Conservation (phyloP, 305 asterid species). For the Salvia sclarea region DNA sequence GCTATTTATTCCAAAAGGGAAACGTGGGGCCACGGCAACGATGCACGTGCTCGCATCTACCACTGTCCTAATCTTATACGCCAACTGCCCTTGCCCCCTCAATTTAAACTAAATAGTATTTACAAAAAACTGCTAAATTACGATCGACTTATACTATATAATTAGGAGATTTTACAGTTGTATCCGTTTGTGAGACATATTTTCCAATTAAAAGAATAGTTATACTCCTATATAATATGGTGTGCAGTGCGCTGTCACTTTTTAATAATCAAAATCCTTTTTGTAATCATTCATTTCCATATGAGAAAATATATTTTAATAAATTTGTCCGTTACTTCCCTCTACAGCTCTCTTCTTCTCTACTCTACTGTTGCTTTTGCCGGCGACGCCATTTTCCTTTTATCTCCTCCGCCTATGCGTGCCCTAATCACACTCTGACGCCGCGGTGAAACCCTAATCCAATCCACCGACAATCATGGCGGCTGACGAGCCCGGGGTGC, state of each 20-base stretch:
- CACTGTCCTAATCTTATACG: neutral
- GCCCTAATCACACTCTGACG: neutral
- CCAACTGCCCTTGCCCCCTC: neutral
- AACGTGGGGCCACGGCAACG: slow-evolving; percentile 2
- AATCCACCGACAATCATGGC: slow-evolving; percentile 25
- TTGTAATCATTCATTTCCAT: slow-evolving; percentile 14
- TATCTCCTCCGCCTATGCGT: neutral
- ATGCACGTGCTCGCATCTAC: neutral
- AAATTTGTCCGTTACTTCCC: slow-evolving; percentile 21
- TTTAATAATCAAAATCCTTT: neutral
- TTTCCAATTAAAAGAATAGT: neutral
- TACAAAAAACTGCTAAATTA: neutral
- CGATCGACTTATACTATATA: neutral
- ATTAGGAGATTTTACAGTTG: neutral
- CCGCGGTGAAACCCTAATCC: neutral
- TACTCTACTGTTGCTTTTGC: slow-evolving; percentile 3
- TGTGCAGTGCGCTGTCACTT: neutral
- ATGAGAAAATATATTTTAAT: neutral
- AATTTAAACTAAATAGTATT: neutral
- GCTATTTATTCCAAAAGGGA: neutral
- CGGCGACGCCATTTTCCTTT: slow-evolving; percentile 1
- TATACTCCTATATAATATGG: too few species aligned
- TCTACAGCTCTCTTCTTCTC: neutral
- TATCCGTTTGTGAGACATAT: neutral
- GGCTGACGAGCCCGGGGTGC: slow-evolving; percentile 29